Percentiles rank a stretch among this genome's conserved stretches.
Evolutionary conservation across 1,139 yeast genomes (phyloP).

Genomic region (Kodamaea ohmeri): DNA sequence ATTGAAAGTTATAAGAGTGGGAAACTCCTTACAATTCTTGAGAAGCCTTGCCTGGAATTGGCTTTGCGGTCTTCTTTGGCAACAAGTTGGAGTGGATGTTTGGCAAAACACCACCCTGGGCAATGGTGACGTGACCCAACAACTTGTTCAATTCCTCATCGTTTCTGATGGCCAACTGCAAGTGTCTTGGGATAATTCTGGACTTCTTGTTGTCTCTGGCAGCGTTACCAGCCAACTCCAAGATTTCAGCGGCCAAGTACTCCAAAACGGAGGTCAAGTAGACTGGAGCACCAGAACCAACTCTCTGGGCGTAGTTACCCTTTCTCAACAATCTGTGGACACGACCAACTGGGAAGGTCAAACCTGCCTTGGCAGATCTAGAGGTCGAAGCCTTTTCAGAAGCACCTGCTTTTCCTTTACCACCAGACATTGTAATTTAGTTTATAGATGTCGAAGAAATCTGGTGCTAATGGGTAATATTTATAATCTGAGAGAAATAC

Average conservation of each 20-base stretch:
- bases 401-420: constrained; percentile 97
- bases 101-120: constrained; percentile 27
- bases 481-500: neutral
- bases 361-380: constrained; percentile 97
- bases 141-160: constrained; percentile 95
- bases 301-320: constrained; percentile 99
- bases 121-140: constrained; percentile 41
- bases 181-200: constrained; percentile 97
- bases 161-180: constrained; percentile 97
- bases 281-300: constrained; percentile 98
- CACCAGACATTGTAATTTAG: constrained; percentile 75
- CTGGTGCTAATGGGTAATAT: neutral
- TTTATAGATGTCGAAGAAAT: constrained; percentile 5
- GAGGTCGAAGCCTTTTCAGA: constrained; percentile 93
- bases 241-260: constrained; percentile 94
- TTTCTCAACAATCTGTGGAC: constrained; percentile 95
- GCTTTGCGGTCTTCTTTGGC: constrained; percentile 21
- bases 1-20: constrained; percentile 1
- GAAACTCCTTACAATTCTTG: constrained; percentile 18
- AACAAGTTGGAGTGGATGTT: constrained; percentile 24
- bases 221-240: constrained; percentile 98
- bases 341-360: constrained; percentile 99
- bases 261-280: constrained; percentile 95
- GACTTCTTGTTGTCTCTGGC: constrained; percentile 98
- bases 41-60: constrained; percentile 18